Conservation (phyloP, 805 yeast genomes). For the Lipomyces yamanashiensis region DNA sequence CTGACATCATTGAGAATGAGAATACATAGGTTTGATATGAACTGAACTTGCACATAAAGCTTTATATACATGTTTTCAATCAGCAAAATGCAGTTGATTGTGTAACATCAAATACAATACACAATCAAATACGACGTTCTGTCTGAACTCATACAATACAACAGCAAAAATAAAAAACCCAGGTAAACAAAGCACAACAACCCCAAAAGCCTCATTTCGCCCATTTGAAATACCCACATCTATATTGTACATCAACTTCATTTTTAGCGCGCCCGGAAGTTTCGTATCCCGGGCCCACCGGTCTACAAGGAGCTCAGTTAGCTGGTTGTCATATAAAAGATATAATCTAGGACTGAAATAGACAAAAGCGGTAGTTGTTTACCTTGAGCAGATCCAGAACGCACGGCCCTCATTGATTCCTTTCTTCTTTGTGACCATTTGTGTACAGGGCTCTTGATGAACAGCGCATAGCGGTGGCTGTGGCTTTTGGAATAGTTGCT, state of each 20-base stretch:
- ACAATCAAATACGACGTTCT: no score
- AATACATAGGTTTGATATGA: no score
- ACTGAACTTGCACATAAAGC: no score
- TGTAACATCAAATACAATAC: no score
- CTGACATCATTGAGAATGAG: no score
- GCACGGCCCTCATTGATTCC: conserved; percentile 47
- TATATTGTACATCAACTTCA: background rate
- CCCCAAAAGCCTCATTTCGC: background rate
- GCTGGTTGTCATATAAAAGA: background rate
- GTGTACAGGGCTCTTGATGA: conserved; percentile 46
- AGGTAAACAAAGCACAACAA: no score
- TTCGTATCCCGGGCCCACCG: conserved; percentile 12
- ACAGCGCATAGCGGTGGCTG: conserved; percentile 41
- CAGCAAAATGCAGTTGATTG: no score
- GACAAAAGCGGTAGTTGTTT: background rate
- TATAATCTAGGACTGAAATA: conserved; percentile 23
- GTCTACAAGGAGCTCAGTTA: background rate
- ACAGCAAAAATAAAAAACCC: no score
- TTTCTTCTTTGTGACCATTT: conserved; percentile 42
- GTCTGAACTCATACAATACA: no score
- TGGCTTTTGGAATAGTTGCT: conserved; percentile 35
- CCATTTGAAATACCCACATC: conserved; percentile 11
- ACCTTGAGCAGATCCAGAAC: conserved; percentile 48
- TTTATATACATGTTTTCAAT: no score
- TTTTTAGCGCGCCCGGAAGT: conserved; percentile 2